Base-by-base conservation (phyloP, 169 alveolate species). In the Ichthyophthirius multifiliis region DNA sequence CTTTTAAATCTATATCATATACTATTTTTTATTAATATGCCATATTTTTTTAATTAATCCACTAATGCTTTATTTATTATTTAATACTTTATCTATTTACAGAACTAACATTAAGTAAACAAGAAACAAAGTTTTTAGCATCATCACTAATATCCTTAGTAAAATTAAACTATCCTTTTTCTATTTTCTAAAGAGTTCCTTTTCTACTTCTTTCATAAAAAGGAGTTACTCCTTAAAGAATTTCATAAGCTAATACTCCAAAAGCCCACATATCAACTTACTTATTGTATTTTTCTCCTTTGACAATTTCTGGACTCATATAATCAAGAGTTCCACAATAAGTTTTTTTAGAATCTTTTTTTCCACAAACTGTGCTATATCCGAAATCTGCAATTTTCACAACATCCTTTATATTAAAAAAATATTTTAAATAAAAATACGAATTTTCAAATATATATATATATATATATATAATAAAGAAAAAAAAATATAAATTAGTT, bases 261-360 rank as follows among this genome's bases (percentile, higher is more conserved):
- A 88, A 83, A 3, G 93, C 93, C 93, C 93, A 88, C 20, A 88
- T 73, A 76, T 88, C 93, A 23, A 88, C 93, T 12, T 85, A 63
- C 9, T 84, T 83, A 75, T 88, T 87, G 63, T 88, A 88, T 39
- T 87, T 86, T 64, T 65, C 71, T 23, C 86, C 86, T 18, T 76
- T 39, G 35, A 85, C 83, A 82, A 88, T 84, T 75, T 88, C 89
- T 2, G 93, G 93, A 64, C 88, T 77, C 55, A 83, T 82, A 47
- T 88, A 88, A 39, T 78, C 83, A 32, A 76, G 82, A 27, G 93
- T 88, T 5, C 93, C 93, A 73, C 85, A 65, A 41, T 82, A 83
- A 10, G 93, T 83, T 55, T 74, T 71, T 65, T 88, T 83, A 44
- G 76, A 83, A 5, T 63, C n/a, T 30, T 83, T 76, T 20, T 76